These are phyloP conservation scores for Paracoccidioides brasiliensis DNA, from an alignment of 2,329 filamentous ascomycete species.

Conservation along the genomic window DNA sequence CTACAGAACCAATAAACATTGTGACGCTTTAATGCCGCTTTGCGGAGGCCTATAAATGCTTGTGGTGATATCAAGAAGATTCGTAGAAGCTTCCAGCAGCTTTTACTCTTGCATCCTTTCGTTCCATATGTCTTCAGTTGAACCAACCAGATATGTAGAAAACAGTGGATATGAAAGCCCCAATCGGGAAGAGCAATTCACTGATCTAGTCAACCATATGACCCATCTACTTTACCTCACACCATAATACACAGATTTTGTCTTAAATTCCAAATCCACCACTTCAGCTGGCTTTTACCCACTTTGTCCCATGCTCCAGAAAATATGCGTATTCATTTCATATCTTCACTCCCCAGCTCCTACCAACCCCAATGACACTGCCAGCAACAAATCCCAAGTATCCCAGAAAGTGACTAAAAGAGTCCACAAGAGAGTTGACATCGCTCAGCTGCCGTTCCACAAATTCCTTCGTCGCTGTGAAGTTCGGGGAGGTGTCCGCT, in stretches of 20 bases:
- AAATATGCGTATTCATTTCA: slow-evolving; percentile 27
- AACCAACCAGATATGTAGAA: background rate
- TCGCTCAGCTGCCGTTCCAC: slow-evolving; percentile 63
- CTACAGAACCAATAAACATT: background rate
- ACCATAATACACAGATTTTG: background rate
- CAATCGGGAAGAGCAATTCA: background rate
- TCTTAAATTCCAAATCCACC: background rate
- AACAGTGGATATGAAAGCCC: background rate
- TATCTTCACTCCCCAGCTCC: slow-evolving; percentile 78
- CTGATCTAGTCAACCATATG: background rate
- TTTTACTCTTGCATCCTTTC: background rate
- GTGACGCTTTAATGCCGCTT: background rate
- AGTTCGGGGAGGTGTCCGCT: slow-evolving; percentile 62
- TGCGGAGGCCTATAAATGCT: background rate
- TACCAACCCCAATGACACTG: slow-evolving; percentile 63
- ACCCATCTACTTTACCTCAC: background rate
- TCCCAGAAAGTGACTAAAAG: slow-evolving; percentile 51
- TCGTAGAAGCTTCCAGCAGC: background rate
- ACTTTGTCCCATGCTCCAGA: background rate
- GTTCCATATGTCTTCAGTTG: background rate
- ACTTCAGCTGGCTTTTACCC: background rate
- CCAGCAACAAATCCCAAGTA: slow-evolving; percentile 74
- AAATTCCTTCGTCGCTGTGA: slow-evolving; percentile 65
- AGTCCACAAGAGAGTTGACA: slow-evolving; percentile 47
- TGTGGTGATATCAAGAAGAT: background rate